Base-by-base conservation (phyloP, 441 rosid genomes). In the Populus hybrid region DNA sequence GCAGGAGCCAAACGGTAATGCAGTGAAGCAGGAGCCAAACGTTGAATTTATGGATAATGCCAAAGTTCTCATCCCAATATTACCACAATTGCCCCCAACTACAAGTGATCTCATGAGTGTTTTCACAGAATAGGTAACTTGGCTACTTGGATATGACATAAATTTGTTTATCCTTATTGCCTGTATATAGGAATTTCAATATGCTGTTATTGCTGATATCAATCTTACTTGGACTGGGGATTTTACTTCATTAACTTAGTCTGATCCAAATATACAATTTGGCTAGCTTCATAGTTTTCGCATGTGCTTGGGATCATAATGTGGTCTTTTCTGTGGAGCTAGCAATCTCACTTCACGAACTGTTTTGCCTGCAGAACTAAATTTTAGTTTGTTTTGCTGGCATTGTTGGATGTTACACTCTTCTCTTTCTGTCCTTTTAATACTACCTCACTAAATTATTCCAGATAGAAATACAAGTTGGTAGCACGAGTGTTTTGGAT, bases 51-150 rank as follows among this genome's bases (percentile, higher is more conserved):
- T 71, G 42, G 86, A 84, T 69, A 84, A 72, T 82, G 73, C 86
- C 16, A 86, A 80, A 75, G 80, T 76, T 12, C 83, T 81, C 24
- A 75, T 85, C 36, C 87, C 86, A 16, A 61, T 83, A 16, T 79
- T 82, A 53, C 87, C 80, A 70, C 92, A 82, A 46, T 86, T 79
- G 81, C 77, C 87, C 50, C 73, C 61, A 16, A 16, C 2, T 16
- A 5, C 89, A 57, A 85, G 81, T 81, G 90, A 90, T 74, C 84
- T 85, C 73, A 88, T 84, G 89, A 83, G 88, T 8, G 84, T 88
- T 72, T 85, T 84, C 81, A 82, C 87, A 2, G 85, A 87, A 78
- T 90, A 90, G 90, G 93, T 86, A 80, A 77, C 18, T 59, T 26
- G 32, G 80, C 59, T 65, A n/a, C 34, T 65, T 18, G 20, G 57